Conservation (phyloP, 75 land plant species). For the Azolla pinnata region DNA sequence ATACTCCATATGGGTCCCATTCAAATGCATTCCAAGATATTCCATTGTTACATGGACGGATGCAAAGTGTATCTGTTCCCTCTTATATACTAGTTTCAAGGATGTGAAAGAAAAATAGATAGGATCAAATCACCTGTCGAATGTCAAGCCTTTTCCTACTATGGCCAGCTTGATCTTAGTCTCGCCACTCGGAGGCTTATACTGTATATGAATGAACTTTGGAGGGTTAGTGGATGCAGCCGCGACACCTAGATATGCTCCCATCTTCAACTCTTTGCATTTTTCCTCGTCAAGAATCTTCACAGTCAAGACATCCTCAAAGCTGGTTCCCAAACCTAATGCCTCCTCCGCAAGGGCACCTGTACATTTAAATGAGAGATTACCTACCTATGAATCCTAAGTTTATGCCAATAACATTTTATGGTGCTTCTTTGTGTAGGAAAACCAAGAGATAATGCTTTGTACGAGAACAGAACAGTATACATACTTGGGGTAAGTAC, state of each 20-base stretch:
- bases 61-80: too few relatives aligned
- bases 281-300: constrained; percentile 63
- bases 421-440: not conserved
- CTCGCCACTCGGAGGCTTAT: constrained; percentile 61
- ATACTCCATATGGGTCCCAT: too few relatives aligned
- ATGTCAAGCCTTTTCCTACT: constrained; percentile 92
- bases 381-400: not conserved
- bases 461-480: not conserved
- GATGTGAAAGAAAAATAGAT: not conserved
- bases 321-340: constrained; percentile 47
- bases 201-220: constrained; percentile 79
- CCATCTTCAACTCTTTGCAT: constrained; percentile 90
- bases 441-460: not conserved
- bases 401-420: not conserved
- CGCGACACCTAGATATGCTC: constrained; percentile 90
- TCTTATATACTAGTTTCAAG: too few relatives aligned
- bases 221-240: constrained; percentile 91
- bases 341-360: constrained; percentile 78
- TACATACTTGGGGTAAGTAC: constrained; percentile 77
- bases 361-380: constrained; percentile 8
- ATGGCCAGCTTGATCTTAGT: constrained; percentile 68
- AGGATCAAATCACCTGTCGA: constrained; percentile 53
- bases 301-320: constrained; percentile 70
- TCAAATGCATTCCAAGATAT: too few relatives aligned
- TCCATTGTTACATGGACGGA: too few relatives aligned